Conservation (phyloP, 139 green algal species). For the Picochlorum sp. region DNA sequence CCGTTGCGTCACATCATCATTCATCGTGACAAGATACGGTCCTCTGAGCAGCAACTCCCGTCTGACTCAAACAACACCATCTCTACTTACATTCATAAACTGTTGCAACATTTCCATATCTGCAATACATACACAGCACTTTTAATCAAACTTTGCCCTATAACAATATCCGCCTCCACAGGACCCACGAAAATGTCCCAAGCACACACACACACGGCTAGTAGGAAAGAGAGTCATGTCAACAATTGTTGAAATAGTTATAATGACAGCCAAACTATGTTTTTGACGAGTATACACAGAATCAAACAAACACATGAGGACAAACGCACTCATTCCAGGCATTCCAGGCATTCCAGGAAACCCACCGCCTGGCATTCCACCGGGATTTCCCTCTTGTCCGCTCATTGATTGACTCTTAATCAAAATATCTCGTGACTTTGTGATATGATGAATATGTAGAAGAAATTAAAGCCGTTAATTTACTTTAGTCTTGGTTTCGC, state of each 20-base stretch:
- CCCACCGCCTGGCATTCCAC: not conserved
- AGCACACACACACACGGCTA: too few relatives aligned
- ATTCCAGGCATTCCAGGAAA: slow-evolving; percentile 8
- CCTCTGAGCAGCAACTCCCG: not conserved
- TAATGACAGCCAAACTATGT: not conserved
- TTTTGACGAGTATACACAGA: not conserved
- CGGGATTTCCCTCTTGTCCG: not conserved
- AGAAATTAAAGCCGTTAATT: too few relatives aligned
- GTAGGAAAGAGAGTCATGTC: too few relatives aligned
- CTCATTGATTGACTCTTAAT: not conserved
- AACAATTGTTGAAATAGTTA: too few relatives aligned
- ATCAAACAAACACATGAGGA: not conserved
- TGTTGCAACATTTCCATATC: not conserved
- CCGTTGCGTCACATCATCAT: too few relatives aligned
- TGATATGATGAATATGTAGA: too few relatives aligned
- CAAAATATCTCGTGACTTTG: not conserved
- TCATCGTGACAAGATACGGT: too few relatives aligned
- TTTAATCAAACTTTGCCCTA: too few relatives aligned
- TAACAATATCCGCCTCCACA: too few relatives aligned
- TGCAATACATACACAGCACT: not conserved
- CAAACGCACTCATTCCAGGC: not conserved
- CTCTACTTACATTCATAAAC: slow-evolving; percentile 7
- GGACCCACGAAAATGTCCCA: too few relatives aligned
- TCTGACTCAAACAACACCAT: not conserved
- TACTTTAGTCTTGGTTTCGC: too few relatives aligned